Conservation (phyloP, 371 early-diverging fungal genomes). For the Syncephalis plumigaleata region DNA sequence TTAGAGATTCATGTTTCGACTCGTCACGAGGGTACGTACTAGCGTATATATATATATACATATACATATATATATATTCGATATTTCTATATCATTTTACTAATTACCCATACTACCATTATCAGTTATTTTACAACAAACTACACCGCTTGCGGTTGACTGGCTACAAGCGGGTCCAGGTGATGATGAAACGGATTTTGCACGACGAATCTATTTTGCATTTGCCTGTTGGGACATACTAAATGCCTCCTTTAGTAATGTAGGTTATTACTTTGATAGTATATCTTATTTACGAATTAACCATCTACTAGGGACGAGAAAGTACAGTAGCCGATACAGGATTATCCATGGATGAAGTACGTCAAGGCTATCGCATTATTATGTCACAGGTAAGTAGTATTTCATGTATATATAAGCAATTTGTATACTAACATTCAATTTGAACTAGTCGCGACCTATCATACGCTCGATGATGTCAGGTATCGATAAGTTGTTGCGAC, state of each 20-base stretch:
- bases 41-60: background rate
- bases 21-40: slow-evolving; percentile 6
- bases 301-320: slow-evolving; percentile 23
- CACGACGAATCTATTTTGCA: slow-evolving; percentile 30
- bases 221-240: slow-evolving; percentile 48
- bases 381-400: slow-evolving; percentile 29
- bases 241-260: slow-evolving; percentile 58
- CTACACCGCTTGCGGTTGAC: slow-evolving; percentile 25
- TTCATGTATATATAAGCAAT: slow-evolving; percentile 7
- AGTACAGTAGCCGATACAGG: slow-evolving; percentile 43
- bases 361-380: slow-evolving; percentile 46
- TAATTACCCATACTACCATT: background rate
- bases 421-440: slow-evolving; percentile 6
- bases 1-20: slow-evolving; percentile 20
- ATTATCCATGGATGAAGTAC: slow-evolving; percentile 41
- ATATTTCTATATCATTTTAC: background rate
- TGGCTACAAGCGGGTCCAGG: slow-evolving; percentile 8
- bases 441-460: slow-evolving; percentile 27
- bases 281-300: slow-evolving; percentile 1
- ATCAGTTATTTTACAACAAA: slow-evolving; percentile 2
- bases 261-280: no score
- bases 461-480: slow-evolving; percentile 62
- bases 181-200: slow-evolving; percentile 20
- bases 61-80: background rate
- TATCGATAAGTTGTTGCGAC: slow-evolving; percentile 50